Evolutionary conservation across 768 basidiomycete genomes (phyloP).

Genomic region (Nidula microcarpa): DNA sequence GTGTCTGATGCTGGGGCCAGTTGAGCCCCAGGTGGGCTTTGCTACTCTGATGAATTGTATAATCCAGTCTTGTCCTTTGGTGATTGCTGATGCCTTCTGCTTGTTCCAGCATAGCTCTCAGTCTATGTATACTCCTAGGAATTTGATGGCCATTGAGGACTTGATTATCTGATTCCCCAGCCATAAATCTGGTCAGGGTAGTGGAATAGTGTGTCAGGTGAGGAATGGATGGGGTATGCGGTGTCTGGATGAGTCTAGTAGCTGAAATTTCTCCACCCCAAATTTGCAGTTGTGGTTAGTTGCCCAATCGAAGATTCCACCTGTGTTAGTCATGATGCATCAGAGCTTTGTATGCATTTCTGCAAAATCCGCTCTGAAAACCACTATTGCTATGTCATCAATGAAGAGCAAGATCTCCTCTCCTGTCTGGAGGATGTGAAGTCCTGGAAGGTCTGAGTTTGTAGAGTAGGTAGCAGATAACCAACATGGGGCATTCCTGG

Average conservation of each 20-base stretch:
- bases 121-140: slow-evolving; percentile 26
- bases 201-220: slow-evolving; percentile 1
- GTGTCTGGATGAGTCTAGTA: not conserved
- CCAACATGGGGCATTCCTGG: slow-evolving; percentile 17
- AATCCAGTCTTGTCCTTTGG: slow-evolving; percentile 16
- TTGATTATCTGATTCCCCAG: slow-evolving; percentile 9
- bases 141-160: slow-evolving; percentile 12
- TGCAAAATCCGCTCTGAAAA: slow-evolving; percentile 6
- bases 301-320: slow-evolving; percentile 22
- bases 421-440: no score
- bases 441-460: not conserved
- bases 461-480: slow-evolving; percentile 16
- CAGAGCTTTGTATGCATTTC: slow-evolving; percentile 8
- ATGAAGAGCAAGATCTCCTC: slow-evolving; percentile 5
- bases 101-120: slow-evolving; percentile 16
- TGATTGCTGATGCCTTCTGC: slow-evolving; percentile 1
- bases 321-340: slow-evolving; percentile 9
- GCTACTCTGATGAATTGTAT: slow-evolving; percentile 14
- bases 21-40: slow-evolving; percentile 12
- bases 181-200: not conserved
- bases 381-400: slow-evolving; percentile 14
- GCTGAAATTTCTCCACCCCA: slow-evolving; percentile 15
- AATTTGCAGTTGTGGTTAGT: slow-evolving; percentile 15
- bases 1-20: slow-evolving; percentile 6
- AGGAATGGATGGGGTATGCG: not conserved